Evolutionary conservation across 371 early-diverging fungal species (phyloP), one percentile per base, ranked within the genome.

Genomic region (Mortierella sp.): DNA sequence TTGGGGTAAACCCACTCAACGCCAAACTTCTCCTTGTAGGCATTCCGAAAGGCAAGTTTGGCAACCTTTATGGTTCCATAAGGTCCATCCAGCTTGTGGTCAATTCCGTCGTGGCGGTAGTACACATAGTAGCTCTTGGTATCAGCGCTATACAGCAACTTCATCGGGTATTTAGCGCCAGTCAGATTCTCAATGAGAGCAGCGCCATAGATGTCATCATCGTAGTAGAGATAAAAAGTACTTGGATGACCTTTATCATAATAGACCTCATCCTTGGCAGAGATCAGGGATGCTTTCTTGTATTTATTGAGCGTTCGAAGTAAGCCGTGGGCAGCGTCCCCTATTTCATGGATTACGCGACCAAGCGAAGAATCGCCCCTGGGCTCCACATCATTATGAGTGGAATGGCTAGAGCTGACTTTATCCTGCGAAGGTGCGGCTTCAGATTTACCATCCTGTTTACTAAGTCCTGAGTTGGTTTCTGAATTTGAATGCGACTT

Each of bases 61-160:
- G 69, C 75, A 4, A 24, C 14, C 61, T 75, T 69, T 9, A 75
- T 45, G 40, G 70, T 70, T 28, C 59, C 61, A 26, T 68, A 60
- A 4, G 69, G 69, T 51, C 75, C 69, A 49, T 64, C 64, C 59
- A 68, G 39, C 65, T 52, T 68, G 65, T 64, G 64, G 40, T 74
- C 75, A 26, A 40, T 64, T 37, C 72, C 72, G 26, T 62, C 59
- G 47, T 62, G 68, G 49, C 68, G 64, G 30, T 68, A 64, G 62
- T 72, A 77, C 54, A 77, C 77, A 39, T 68, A 77, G 60, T 77
- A 77, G 20, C 57, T 47, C 59, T 61, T 64, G 26, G 57, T 60
- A 9, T 45, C 66, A 22, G 18, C n/a, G 66, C 72, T 52, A 62
- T 64, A 77, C 45, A 77, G 37, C 28, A 77, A 30, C 73, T 77